Conservation (phyloP, 495 filamentous ascomycete species). For the Bacidia rubella region DNA sequence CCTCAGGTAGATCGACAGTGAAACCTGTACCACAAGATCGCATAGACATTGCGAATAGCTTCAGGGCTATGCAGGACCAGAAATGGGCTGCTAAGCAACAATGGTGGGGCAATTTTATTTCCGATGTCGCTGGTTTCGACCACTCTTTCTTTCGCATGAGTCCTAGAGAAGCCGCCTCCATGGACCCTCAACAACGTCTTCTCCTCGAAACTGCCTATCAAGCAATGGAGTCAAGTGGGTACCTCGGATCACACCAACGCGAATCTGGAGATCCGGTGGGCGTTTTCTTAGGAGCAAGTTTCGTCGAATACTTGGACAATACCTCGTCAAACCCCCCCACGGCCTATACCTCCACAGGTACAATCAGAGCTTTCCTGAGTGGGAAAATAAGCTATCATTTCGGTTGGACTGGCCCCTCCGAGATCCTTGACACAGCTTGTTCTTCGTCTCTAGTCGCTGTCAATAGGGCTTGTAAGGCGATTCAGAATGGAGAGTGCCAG, state of each 20-base stretch:
- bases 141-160: constrained; percentile 38
- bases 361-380: constrained; percentile 15
- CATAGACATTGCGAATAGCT: constrained; percentile 8
- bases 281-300: constrained; percentile 14
- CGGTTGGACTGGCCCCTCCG: constrained; percentile 28
- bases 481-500: constrained; percentile 24
- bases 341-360: constrained; percentile 15
- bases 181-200: constrained; percentile 39
- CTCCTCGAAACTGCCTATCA: constrained; percentile 37
- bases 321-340: constrained; percentile 12
- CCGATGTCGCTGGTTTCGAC: constrained; percentile 33
- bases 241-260: constrained; percentile 18
- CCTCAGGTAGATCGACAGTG: constrained; percentile 9
- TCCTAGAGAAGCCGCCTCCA: constrained; percentile 31
- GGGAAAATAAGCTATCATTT: constrained; percentile 28
- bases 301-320: constrained; percentile 22
- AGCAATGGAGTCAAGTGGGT: constrained; percentile 32
- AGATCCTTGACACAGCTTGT: constrained; percentile 28
- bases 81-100: constrained; percentile 1
- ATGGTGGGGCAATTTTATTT: constrained; percentile 32
- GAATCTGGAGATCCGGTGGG: constrained; percentile 8
- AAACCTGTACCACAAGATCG: constrained; percentile 12
- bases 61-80: constrained; percentile 2
- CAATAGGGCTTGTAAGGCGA: constrained; percentile 19
- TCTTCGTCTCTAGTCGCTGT: constrained; percentile 23